Conservation (phyloP, 2,329 filamentous ascomycete genomes). For the Diaporthe aspalathi region DNA sequence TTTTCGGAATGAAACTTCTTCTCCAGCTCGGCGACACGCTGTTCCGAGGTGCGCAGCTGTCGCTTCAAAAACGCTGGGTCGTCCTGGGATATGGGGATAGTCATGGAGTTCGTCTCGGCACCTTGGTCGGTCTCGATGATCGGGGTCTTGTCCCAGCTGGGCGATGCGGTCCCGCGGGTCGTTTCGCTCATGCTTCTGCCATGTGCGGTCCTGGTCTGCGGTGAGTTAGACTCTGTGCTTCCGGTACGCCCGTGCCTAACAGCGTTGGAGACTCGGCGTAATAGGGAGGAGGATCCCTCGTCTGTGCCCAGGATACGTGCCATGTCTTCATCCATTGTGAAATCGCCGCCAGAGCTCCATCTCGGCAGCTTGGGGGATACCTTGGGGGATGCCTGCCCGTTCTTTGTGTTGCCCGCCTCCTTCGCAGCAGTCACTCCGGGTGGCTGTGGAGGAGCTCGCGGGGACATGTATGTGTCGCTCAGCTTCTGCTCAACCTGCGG, state of each 20-base stretch:
- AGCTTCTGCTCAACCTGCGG: slow-evolving; percentile 54
- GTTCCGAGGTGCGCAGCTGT: slow-evolving; percentile 83
- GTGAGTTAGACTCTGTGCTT: slow-evolving; percentile 72
- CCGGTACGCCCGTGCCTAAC: slow-evolving; percentile 92
- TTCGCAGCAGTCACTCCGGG: slow-evolving; percentile 50
- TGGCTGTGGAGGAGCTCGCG: slow-evolving; percentile 66
- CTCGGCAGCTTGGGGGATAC: slow-evolving; percentile 75
- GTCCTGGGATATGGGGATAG: slow-evolving; percentile 75
- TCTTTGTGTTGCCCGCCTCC: slow-evolving; percentile 51
- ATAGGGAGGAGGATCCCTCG: slow-evolving; percentile 80
- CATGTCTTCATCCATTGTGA: slow-evolving; percentile 96
- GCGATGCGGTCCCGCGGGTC: slow-evolving; percentile 72
- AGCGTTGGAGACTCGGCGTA: slow-evolving; percentile 91
- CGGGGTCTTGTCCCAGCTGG: slow-evolving; percentile 78
- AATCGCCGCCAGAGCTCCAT: slow-evolving; percentile 85
- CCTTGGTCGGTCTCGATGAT: slow-evolving; percentile 63
- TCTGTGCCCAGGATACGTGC: slow-evolving; percentile 85
- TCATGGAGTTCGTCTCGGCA: slow-evolving; percentile 69
- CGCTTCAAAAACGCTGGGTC: slow-evolving; percentile 76
- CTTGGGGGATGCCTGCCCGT: slow-evolving; percentile 55
- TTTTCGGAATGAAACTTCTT: slow-evolving; percentile 77
- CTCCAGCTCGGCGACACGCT: slow-evolving; percentile 87
- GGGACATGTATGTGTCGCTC: slow-evolving; percentile 68
- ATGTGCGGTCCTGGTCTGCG: slow-evolving; percentile 59
- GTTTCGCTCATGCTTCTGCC: slow-evolving; percentile 74